Conservation (phyloP, 2,329 filamentous ascomycete genomes). For the Ophiosphaerella herpotricha region DNA sequence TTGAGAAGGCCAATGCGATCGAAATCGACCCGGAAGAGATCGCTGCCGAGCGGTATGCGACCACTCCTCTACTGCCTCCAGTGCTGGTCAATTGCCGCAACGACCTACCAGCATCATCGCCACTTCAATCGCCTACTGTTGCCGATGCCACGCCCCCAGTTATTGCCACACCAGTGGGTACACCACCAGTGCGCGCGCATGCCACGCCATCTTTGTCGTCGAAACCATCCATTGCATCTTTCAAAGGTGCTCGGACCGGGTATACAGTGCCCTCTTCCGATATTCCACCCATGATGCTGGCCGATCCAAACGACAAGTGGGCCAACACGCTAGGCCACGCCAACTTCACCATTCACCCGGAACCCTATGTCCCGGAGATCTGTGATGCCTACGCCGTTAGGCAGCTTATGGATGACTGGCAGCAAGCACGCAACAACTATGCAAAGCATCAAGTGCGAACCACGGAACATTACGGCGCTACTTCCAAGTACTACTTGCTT, state of each 20-base stretch:
- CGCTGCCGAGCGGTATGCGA: conserved; percentile 67
- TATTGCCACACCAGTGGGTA: conserved; percentile 54
- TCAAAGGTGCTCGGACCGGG: conserved; percentile 56
- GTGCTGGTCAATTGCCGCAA: conserved; percentile 67
- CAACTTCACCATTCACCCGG: conserved; percentile 85
- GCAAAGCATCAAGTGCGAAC: conserved; percentile 86
- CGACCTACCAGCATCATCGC: conserved; percentile 68
- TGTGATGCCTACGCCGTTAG: conserved; percentile 65
- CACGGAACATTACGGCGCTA: conserved; percentile 86
- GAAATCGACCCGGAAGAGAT: conserved; percentile 55
- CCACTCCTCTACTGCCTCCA: conserved; percentile 84
- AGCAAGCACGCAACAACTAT: conserved; percentile 81
- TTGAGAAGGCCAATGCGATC: conserved; percentile 51
- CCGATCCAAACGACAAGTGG: conserved; percentile 80
- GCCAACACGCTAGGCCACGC: conserved; percentile 84
- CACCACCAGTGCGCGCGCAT: conserved; percentile 52
- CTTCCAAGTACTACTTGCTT: conserved; percentile 83
- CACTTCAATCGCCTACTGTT: conserved; percentile 83
- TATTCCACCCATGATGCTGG: conserved; percentile 67
- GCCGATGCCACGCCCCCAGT: conserved; percentile 59
- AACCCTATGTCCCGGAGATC: conserved; percentile 72
- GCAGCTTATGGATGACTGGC: conserved; percentile 78
- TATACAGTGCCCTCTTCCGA: conserved; percentile 56
- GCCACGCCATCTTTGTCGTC: conserved; percentile 76
- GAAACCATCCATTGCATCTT: conserved; percentile 77